A percentile compares a stretch with the other conserved stretches of the same genome.
Evolutionary conservation across 257 asterid species (phyloP).

Genomic region (Osmanthus fragrans): DNA sequence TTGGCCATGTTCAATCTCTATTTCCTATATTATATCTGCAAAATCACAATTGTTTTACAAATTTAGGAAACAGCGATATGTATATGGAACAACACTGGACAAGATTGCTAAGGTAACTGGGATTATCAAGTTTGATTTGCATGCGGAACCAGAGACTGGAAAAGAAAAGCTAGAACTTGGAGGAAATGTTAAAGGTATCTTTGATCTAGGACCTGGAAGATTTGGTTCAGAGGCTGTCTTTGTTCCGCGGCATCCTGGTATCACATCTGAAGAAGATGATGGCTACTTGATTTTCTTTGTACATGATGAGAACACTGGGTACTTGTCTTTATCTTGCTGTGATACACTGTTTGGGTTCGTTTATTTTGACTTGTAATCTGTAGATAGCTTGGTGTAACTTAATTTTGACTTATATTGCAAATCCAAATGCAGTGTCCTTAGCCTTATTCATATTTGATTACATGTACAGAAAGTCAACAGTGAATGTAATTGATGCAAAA

Average conservation of each 20-base stretch:
- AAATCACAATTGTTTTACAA: constrained; percentile 1
- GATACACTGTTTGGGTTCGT: not conserved
- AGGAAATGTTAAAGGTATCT: constrained; percentile 82
- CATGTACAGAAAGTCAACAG: constrained; percentile 72
- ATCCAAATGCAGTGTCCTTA: not conserved
- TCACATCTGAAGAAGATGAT: constrained; percentile 82
- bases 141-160: constrained; percentile 72
- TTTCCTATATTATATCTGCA: not conserved
- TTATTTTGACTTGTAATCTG: not conserved
- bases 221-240: constrained; percentile 96
- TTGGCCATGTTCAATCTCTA: not conserved
- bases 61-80: constrained; percentile 86
- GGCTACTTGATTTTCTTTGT: constrained; percentile 94
- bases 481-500: constrained; percentile 85
- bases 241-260: constrained; percentile 75
- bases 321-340: constrained; percentile 25
- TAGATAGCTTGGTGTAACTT: not conserved
- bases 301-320: constrained; percentile 90
- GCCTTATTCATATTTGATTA: not conserved
- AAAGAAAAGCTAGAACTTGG: constrained; percentile 90
- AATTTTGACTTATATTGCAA: not conserved
- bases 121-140: constrained; percentile 83
- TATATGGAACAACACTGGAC: constrained; percentile 79
- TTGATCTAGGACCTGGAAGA: constrained; percentile 82
- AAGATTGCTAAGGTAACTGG: constrained; percentile 89